Evolutionary conservation across 176 grass and related monocot genomes (phyloP).

Genomic region (Ananas comosus): DNA sequence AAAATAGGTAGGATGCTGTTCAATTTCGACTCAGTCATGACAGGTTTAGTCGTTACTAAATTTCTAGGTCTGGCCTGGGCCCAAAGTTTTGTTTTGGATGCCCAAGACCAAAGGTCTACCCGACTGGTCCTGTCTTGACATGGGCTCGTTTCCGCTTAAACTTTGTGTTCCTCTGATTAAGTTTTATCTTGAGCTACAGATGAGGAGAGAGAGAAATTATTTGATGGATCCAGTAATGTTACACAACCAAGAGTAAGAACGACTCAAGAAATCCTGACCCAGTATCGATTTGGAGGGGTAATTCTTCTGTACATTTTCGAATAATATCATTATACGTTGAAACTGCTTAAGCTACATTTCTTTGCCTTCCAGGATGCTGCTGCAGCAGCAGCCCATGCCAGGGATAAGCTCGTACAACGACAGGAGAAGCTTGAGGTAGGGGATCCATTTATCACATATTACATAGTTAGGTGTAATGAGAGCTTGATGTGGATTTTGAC

Average conservation of each 20-base stretch:
- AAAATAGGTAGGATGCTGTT: conserved; percentile 25
- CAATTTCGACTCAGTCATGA: conserved; percentile 3
- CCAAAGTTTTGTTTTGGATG: no score
- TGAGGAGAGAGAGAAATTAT: conserved; percentile 42
- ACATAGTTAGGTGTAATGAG: no score
- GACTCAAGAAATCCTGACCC: conserved; percentile 80
- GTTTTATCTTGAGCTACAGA: conserved; percentile 18
- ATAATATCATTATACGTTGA: not conserved
- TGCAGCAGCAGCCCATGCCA: conserved; percentile 73
- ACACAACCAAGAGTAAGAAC: conserved; percentile 63
- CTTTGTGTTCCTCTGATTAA: conserved; percentile 4
- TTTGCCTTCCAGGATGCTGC: conserved; percentile 49
- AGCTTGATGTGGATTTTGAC: not conserved
- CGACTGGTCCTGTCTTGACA: no score
- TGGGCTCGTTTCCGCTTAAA: not conserved
- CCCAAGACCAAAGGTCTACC: no score
- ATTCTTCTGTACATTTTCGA: not conserved
- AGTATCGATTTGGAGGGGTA: conserved; percentile 87
- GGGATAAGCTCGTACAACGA: conserved; percentile 68
- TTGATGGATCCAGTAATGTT: conserved; percentile 47
- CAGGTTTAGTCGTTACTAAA: no score
- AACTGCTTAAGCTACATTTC: not conserved
- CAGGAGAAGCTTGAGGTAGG: conserved; percentile 85
- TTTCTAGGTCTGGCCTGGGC: no score
- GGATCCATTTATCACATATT: not conserved